These are phyloP conservation scores for Metschnikowia aberdeeniae DNA, from an alignment of 805 yeast genomes.

Conservation along the genomic window DNA sequence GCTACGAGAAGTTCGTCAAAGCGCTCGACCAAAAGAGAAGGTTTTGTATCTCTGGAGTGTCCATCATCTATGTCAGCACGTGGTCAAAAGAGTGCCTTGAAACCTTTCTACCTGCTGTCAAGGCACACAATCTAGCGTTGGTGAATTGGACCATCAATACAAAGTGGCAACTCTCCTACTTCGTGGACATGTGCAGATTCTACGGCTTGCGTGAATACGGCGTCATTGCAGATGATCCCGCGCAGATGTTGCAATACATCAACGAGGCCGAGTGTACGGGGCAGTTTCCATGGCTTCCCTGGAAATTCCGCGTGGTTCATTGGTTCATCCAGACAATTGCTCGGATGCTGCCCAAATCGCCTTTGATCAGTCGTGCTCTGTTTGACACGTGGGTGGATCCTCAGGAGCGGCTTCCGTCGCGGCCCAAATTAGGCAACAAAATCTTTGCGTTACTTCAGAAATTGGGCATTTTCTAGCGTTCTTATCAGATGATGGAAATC, in stretches of 20 bases:
- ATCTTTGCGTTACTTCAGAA: constrained; percentile 17
- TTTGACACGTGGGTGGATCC: constrained; percentile 14
- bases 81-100: constrained; percentile 35
- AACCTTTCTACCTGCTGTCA: constrained; percentile 34
- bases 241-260: constrained; percentile 5
- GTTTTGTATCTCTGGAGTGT: constrained; percentile 33
- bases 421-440: constrained; percentile 6
- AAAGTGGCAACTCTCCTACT: constrained; percentile 32
- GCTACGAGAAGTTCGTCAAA: constrained; percentile 35
- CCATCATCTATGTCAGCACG: constrained; percentile 34
- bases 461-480: constrained; percentile 11
- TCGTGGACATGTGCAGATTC: constrained; percentile 22
- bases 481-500: too few relatives aligned
- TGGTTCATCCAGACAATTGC: constrained; percentile 6
- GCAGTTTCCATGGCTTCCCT: background rate
- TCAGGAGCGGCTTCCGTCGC: constrained; percentile 4
- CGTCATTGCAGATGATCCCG: constrained; percentile 35
- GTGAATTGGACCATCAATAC: constrained; percentile 41
- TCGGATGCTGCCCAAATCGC: constrained; percentile 1
- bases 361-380: constrained; percentile 1
- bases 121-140: constrained; percentile 28
- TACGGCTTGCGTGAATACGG: constrained; percentile 31
- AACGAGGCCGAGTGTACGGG: background rate
- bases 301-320: constrained; percentile 3
- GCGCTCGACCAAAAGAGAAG: constrained; percentile 14